phyloP scores from a whole-genome alignment of 2,329 filamentous ascomycete species.

The Paecilomyces sp. region DNA sequence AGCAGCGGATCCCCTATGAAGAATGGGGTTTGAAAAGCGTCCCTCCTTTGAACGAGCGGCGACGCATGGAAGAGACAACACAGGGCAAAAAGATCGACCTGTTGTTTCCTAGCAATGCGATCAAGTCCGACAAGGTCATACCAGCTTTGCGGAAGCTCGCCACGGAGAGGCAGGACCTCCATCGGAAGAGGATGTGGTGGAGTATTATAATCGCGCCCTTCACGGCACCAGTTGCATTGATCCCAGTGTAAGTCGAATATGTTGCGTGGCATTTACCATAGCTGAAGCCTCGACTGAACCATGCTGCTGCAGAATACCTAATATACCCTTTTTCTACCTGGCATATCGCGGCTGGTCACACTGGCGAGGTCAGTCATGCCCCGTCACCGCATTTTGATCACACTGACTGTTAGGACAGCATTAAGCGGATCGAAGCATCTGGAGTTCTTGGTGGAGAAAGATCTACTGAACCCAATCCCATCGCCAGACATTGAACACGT shows the following conservation, averaged over 20 bases:
- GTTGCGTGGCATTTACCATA: not conserved
- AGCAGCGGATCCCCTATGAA: conserved; percentile 86
- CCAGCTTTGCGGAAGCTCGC: conserved; percentile 63
- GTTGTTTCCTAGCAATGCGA: conserved; percentile 65
- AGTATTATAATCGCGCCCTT: conserved; percentile 78
- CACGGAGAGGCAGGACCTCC: conserved; percentile 71
- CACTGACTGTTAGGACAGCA: conserved; percentile 41
- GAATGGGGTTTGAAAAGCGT: conserved; percentile 98
- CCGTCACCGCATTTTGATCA: conserved; percentile 1
- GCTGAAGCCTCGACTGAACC: conserved; percentile 5
- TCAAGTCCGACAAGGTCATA: conserved; percentile 58
- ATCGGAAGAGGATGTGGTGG: conserved; percentile 70
- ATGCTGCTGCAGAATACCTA: conserved; percentile 60
- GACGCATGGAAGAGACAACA: conserved; percentile 56
- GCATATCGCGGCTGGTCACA: conserved; percentile 85
- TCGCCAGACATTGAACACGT: conserved; percentile 65
- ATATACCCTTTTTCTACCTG: conserved; percentile 95
- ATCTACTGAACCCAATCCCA: conserved; percentile 59
- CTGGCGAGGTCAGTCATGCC: conserved; percentile 55
- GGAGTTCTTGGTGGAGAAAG: conserved; percentile 69
- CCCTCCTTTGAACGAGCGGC: conserved; percentile 66
- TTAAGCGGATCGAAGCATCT: conserved; percentile 77
- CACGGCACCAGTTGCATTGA: conserved; percentile 69
- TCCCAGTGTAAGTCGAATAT: conserved; percentile 65
- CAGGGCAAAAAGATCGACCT: conserved; percentile 59